Percentiles rank a stretch among this genome's conserved stretches.
Conservation (phyloP, 2,329 filamentous ascomycete species). For the Ophiostoma sp. region DNA sequence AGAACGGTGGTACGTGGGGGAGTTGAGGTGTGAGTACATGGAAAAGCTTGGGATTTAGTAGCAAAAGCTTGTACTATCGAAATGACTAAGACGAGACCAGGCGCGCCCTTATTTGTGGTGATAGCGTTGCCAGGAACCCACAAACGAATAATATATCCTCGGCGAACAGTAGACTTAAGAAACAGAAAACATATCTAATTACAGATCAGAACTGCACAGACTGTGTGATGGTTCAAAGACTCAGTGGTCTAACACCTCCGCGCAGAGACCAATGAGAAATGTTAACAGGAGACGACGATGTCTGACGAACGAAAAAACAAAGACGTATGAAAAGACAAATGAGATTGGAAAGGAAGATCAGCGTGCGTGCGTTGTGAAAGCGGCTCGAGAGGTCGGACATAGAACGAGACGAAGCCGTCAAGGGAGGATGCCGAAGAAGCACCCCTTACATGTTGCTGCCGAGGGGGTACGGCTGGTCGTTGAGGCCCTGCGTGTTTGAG, state of each 20-base stretch:
- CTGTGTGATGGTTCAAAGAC: background rate
- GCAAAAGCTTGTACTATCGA: background rate
- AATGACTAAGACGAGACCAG: slow-evolving; percentile 4
- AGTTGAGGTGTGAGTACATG: background rate
- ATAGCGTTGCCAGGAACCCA: background rate
- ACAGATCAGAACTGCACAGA: background rate
- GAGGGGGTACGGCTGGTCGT: slow-evolving; percentile 2
- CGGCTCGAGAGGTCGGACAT: background rate
- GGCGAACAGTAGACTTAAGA: background rate
- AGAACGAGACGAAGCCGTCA: slow-evolving; percentile 7
- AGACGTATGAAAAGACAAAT: background rate
- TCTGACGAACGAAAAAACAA: background rate
- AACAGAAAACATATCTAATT: background rate
- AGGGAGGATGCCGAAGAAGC: background rate
- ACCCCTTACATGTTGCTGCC: slow-evolving; percentile 3
- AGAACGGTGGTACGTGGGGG: background rate
- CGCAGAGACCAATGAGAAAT: background rate
- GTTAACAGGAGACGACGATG: background rate
- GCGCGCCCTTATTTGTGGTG: background rate
- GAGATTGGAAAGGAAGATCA: background rate
- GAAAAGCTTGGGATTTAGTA: background rate
- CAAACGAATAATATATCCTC: background rate
- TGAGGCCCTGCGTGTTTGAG: background rate
- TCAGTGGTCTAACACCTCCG: background rate
- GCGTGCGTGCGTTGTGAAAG: background rate